Conservation (phyloP, 495 filamentous ascomycete genomes). For the Parmelia sp. region DNA sequence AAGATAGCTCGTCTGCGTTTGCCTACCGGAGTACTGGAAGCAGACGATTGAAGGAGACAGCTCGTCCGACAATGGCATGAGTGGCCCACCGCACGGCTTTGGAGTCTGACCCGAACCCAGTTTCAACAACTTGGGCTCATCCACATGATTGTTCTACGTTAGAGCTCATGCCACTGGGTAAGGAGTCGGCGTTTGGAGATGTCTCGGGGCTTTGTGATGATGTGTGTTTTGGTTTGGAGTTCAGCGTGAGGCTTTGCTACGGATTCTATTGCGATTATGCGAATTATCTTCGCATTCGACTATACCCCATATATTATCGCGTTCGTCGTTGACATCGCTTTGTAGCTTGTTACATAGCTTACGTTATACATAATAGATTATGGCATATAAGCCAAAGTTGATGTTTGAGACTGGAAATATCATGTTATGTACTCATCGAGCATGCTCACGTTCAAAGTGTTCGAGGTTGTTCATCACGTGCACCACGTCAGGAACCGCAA, state of each 20-base stretch:
- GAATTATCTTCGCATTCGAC: conserved; percentile 5
- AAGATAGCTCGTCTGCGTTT: conserved; percentile 77
- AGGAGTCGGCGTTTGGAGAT: conserved; percentile 16
- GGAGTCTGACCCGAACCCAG: conserved; percentile 7
- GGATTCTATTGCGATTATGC: conserved; percentile 5
- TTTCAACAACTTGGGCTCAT: not conserved
- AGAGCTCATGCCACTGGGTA: conserved; percentile 7
- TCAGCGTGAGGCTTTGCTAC: not conserved
- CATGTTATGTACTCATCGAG: too few relatives aligned
- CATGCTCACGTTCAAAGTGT: too few relatives aligned
- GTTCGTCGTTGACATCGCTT: conserved; percentile 13
- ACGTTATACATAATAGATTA: conserved; percentile 12
- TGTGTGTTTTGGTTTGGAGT: conserved; percentile 2
- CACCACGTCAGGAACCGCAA: too few relatives aligned
- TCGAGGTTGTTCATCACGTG: too few relatives aligned
- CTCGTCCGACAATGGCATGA: conserved; percentile 36
- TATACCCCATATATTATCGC: conserved; percentile 19
- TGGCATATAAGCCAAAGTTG: too few relatives aligned
- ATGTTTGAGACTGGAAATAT: too few relatives aligned
- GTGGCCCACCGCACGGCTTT: conserved; percentile 16
- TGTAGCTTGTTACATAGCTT: conserved; percentile 13
- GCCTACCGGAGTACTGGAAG: conserved; percentile 92
- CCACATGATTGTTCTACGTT: not conserved
- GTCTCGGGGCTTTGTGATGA: not conserved
- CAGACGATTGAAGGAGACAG: conserved; percentile 89